phyloP scores from a whole-genome alignment of 2,329 filamentous ascomycete genomes.

The Triangularia setosa region DNA sequence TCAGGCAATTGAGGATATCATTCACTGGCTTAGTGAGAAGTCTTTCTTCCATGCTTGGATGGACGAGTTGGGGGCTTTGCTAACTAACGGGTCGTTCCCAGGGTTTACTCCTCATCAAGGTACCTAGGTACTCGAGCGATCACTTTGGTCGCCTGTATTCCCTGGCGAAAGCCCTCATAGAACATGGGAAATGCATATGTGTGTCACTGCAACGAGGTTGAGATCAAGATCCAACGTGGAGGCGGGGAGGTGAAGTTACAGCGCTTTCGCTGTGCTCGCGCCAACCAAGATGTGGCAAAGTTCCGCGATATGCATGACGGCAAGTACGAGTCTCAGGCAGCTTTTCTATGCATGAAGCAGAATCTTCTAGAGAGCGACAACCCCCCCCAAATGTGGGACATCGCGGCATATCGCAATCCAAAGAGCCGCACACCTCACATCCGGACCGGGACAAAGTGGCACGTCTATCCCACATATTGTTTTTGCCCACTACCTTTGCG shows the following conservation, averaged over 20 bases:
- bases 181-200: constrained; percentile 68
- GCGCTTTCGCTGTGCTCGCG: constrained; percentile 75
- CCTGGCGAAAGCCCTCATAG: constrained; percentile 77
- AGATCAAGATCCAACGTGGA: constrained; percentile 82
- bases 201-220: constrained; percentile 76
- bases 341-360: constrained; percentile 88
- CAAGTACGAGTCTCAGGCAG: constrained; percentile 78
- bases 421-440: constrained; percentile 66
- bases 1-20: constrained; percentile 67
- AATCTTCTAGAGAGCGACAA: constrained; percentile 59
- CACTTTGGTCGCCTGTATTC: constrained; percentile 85
- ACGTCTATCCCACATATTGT: constrained; percentile 94
- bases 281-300: constrained; percentile 64
- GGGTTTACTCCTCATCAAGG: constrained; percentile 73
- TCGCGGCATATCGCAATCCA: constrained; percentile 81
- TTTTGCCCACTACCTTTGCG: constrained; percentile 83
- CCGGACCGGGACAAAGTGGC: constrained; percentile 77
- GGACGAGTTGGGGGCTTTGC: too few species aligned
- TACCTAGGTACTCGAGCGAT: constrained; percentile 81
- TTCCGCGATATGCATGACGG: constrained; percentile 88
- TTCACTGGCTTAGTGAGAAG: constrained; percentile 58
- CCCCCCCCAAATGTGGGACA: constrained; percentile 87
- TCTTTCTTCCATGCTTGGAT: too few species aligned
- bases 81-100: too few species aligned
- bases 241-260: constrained; percentile 64